phyloP scores from a whole-genome alignment of 345 rosid genomes.

The Lepidium sativum region DNA sequence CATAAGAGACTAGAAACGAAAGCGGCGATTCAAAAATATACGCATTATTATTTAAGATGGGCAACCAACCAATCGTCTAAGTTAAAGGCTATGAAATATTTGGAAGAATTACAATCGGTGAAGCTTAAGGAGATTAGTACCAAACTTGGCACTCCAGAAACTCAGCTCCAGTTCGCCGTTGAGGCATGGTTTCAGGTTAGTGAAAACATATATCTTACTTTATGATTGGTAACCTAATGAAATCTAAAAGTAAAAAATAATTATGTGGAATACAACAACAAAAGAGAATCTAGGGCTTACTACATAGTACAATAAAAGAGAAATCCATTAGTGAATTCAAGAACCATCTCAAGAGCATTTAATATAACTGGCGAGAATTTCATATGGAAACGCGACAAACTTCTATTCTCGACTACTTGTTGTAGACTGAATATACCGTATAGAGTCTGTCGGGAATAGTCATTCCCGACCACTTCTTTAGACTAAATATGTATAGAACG shows the following conservation, averaged over 20 bases:
- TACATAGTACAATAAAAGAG: not conserved
- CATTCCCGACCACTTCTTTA: too few species aligned
- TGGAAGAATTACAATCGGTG: not conserved
- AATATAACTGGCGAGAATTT: too few species aligned
- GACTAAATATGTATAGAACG: too few species aligned
- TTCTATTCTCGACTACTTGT: too few species aligned
- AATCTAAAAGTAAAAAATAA: not conserved
- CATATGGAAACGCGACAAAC: too few species aligned
- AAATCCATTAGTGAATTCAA: not conserved
- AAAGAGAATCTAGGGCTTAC: not conserved
- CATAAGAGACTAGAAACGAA: not conserved
- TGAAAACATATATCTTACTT: constrained; percentile 1
- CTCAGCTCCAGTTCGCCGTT: constrained; percentile 62
- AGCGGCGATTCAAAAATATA: not conserved
- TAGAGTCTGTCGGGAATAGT: too few species aligned
- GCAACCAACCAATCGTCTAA: constrained; percentile 4
- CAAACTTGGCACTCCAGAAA: constrained; percentile 42
- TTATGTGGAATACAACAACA: not conserved
- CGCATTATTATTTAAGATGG: constrained; percentile 23
- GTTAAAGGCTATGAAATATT: not conserved
- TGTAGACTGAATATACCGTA: too few species aligned
- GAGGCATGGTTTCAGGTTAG: constrained; percentile 80
- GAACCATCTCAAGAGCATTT: not conserved
- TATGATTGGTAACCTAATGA: not conserved
- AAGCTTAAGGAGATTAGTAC: constrained; percentile 51